Evolutionary conservation across 1,284 basidiomycete species (phyloP).

Genomic region (Cryptococcus neoformans): DNA sequence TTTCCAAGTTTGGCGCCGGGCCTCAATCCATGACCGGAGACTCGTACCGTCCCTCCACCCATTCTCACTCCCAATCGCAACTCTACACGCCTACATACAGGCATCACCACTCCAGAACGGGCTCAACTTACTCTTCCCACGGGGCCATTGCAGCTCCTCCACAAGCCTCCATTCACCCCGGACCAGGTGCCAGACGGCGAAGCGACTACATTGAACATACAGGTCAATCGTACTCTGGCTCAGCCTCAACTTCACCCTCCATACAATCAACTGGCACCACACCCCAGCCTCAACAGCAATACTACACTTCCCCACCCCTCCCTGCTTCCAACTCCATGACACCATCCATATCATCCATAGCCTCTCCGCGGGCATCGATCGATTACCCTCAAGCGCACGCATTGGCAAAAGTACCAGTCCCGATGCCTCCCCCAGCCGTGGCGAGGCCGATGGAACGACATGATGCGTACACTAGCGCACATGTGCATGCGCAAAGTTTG

Average conservation of each 20-base stretch:
- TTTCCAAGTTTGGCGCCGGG: slow-evolving; percentile 22
- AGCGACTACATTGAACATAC: slow-evolving; percentile 77
- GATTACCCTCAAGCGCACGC: slow-evolving; percentile 72
- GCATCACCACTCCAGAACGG: slow-evolving; percentile 14
- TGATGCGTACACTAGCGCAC: slow-evolving; percentile 44
- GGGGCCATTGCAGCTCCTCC: slow-evolving; percentile 61
- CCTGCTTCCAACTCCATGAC: not conserved
- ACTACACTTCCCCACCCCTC: slow-evolving; percentile 1
- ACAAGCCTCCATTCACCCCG: slow-evolving; percentile 65
- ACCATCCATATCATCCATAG: slow-evolving; percentile 17
- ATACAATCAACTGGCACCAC: slow-evolving; percentile 6
- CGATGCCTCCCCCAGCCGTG: slow-evolving; percentile 69
- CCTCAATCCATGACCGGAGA: slow-evolving; percentile 45
- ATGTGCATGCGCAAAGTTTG: not conserved
- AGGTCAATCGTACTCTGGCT: slow-evolving; percentile 62
- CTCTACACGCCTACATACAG: slow-evolving; percentile 6
- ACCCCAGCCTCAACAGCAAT: not conserved
- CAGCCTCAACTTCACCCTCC: slow-evolving; percentile 15
- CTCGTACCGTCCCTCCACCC: slow-evolving; percentile 9
- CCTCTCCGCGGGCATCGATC: slow-evolving; percentile 48
- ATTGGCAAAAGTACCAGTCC: slow-evolving; percentile 55
- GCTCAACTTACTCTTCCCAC: slow-evolving; percentile 22
- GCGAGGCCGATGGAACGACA: slow-evolving; percentile 64
- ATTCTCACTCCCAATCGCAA: slow-evolving; percentile 10
- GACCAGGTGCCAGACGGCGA: slow-evolving; percentile 63